Evolutionary conservation across 257 asterid species (phyloP).

Genomic region (Thymus quinquecostatus): DNA sequence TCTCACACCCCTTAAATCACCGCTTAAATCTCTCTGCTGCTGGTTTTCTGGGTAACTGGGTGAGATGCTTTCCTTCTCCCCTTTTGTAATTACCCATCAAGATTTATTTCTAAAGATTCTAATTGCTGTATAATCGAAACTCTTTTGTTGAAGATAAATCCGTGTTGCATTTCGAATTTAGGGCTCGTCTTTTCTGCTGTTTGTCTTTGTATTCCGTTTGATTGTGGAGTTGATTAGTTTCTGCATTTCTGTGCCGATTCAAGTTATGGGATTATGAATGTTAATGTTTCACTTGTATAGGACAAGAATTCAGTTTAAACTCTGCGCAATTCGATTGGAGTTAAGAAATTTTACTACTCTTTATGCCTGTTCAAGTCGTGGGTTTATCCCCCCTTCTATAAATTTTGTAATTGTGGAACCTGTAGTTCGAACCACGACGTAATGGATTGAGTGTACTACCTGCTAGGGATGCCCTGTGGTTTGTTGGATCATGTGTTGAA

Average conservation of each 20-base stretch:
- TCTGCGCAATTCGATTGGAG: not conserved
- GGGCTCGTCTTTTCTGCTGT: slow-evolving; percentile 1
- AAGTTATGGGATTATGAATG: not conserved
- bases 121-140: not conserved
- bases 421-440: not conserved
- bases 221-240: not conserved
- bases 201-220: not conserved
- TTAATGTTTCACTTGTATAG: slow-evolving; percentile 1
- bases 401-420: too few relatives aligned
- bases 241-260: not conserved
- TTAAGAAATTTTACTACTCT: not conserved
- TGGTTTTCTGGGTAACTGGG: too few relatives aligned
- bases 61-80: too few relatives aligned
- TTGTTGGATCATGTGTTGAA: not conserved
- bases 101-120: not conserved
- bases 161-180: not conserved
- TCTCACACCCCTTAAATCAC: too few relatives aligned
- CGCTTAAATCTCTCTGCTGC: too few relatives aligned
- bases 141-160: not conserved
- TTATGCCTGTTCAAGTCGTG: too few relatives aligned
- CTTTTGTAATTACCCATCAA: too few relatives aligned
- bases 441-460: not conserved
- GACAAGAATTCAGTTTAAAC: not conserved
- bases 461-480: not conserved
- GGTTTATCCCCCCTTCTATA: too few relatives aligned